These are phyloP conservation scores for Corinectria fuckeliana DNA, from an alignment of 2,329 filamentous ascomycete species.

Conservation along the genomic window DNA sequence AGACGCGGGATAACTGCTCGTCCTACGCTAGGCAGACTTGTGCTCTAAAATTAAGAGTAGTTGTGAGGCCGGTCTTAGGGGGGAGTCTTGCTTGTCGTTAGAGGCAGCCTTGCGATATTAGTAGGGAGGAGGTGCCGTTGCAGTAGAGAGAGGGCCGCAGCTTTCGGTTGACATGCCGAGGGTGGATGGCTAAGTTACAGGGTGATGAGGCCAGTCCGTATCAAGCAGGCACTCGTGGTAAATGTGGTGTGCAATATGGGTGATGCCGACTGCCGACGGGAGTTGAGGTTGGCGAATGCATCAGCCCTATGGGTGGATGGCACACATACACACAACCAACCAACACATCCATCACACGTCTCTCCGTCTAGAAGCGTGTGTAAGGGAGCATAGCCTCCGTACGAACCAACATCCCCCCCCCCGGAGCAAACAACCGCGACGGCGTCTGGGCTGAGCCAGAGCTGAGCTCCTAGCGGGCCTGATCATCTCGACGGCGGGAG, in stretches of 20 bases:
- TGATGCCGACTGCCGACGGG: background rate
- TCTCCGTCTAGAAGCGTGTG: background rate
- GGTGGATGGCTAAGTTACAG: too few species aligned
- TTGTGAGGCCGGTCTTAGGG: background rate
- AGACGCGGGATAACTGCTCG: constrained; percentile 10
- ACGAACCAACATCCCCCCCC: too few species aligned
- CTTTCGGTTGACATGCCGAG: too few species aligned
- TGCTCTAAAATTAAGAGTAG: constrained; percentile 10
- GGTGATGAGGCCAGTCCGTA: background rate
- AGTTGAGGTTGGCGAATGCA: background rate
- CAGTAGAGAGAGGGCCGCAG: too few species aligned
- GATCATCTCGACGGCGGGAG: background rate
- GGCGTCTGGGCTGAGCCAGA: background rate
- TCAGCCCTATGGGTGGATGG: constrained; percentile 16
- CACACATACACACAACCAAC: background rate
- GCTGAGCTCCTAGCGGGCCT: background rate
- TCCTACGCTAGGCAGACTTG: constrained; percentile 10
- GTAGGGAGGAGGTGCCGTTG: too few species aligned
- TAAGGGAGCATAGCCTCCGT: background rate
- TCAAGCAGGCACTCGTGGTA: background rate
- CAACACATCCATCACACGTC: background rate
- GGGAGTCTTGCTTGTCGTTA: background rate
- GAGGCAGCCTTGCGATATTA: too few species aligned
- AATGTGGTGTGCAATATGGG: background rate
- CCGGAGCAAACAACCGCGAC: too few species aligned